Conservation (phyloP, 495 filamentous ascomycete species). For the Penicillium atrosanguineum region DNA sequence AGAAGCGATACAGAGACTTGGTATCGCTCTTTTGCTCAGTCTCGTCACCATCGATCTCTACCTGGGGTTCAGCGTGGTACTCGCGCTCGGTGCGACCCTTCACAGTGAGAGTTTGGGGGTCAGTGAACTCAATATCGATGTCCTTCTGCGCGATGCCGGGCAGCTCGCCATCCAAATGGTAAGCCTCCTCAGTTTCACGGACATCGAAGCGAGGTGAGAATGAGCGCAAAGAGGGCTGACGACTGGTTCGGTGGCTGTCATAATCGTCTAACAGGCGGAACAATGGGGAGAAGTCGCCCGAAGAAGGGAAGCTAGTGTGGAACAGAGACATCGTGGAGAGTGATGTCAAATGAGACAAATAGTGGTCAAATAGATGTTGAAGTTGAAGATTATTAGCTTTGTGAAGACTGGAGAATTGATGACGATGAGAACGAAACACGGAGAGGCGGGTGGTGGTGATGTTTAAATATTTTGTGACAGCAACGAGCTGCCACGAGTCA, state of each 20-base stretch:
- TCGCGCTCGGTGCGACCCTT: slow-evolving; percentile 58
- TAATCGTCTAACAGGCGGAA: slow-evolving; percentile 50
- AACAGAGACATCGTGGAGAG: slow-evolving; percentile 40
- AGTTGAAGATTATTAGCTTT: slow-evolving; percentile 8
- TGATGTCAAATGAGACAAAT: slow-evolving; percentile 1
- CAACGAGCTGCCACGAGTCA: background rate
- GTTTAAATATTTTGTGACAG: slow-evolving; percentile 14
- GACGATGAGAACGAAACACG: background rate
- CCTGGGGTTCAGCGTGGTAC: slow-evolving; percentile 47
- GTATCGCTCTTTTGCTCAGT: slow-evolving; percentile 30
- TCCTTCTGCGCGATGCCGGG: slow-evolving; percentile 79
- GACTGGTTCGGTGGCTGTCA: slow-evolving; percentile 37
- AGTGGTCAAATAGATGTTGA: background rate
- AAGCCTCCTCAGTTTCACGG: slow-evolving; percentile 63
- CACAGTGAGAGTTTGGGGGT: slow-evolving; percentile 74
- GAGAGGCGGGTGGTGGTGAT: background rate
- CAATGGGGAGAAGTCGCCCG: slow-evolving; percentile 40
- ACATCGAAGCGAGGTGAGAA: slow-evolving; percentile 84
- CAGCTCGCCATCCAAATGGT: slow-evolving; percentile 87
- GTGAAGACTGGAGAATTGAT: background rate
- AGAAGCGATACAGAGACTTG: slow-evolving; percentile 57
- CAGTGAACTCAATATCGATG: slow-evolving; percentile 81
- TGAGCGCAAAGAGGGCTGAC: slow-evolving; percentile 27
- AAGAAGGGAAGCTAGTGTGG: slow-evolving; percentile 27
- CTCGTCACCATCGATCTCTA: slow-evolving; percentile 45